phyloP scores from a whole-genome alignment of 306 rosid genomes.

The Fragaria iinumae region DNA sequence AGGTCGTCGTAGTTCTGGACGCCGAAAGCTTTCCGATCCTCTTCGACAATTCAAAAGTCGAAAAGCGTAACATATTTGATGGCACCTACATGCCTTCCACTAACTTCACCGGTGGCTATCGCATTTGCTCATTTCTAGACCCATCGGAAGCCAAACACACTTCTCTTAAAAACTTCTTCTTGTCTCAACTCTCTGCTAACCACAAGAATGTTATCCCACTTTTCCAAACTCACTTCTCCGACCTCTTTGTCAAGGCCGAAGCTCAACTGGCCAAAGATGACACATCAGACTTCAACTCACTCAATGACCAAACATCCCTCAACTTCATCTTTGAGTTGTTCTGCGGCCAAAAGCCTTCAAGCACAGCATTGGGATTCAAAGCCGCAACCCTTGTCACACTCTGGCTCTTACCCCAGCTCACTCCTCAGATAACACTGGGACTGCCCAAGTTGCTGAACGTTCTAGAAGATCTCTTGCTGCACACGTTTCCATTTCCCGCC shows the following conservation, averaged over 20 bases:
- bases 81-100: constrained; percentile 84
- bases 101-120: constrained; percentile 57
- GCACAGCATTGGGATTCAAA: constrained; percentile 22
- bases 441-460: constrained; percentile 36
- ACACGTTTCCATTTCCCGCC: constrained; percentile 44
- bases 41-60: constrained; percentile 52
- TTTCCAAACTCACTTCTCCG: constrained; percentile 26
- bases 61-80: constrained; percentile 54
- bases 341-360: constrained; percentile 30
- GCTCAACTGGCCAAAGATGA: constrained; percentile 16
- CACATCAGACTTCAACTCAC: constrained; percentile 23
- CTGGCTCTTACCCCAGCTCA: constrained; percentile 54
- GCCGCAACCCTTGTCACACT: constrained; percentile 26
- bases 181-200: constrained; percentile 23
- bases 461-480: constrained; percentile 44
- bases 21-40: constrained; percentile 56
- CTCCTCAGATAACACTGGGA: constrained; percentile 42
- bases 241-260: constrained; percentile 33
- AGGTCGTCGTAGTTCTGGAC: constrained; percentile 55
- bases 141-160: constrained; percentile 55
- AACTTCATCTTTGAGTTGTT: constrained; percentile 49
- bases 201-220: constrained; percentile 50
- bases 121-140: constrained; percentile 60
- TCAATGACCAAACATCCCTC: constrained; percentile 28
- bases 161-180: constrained; percentile 38